Evolutionary conservation across 2,329 filamentous ascomycete genomes (phyloP).

Genomic region (Fusarium nurragi): DNA sequence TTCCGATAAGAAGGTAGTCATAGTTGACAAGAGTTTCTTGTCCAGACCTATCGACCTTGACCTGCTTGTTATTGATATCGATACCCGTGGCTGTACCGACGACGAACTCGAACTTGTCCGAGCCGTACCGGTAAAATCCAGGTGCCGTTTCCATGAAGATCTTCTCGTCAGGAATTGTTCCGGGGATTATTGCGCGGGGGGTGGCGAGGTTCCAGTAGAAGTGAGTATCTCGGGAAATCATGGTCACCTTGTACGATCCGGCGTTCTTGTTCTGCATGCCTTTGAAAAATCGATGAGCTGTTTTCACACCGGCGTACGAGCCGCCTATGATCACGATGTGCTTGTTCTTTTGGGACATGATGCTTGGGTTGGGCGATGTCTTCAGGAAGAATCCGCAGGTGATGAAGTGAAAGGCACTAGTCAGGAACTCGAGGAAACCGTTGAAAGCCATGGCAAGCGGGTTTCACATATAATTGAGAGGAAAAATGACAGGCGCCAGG

Average conservation of each 20-base stretch:
- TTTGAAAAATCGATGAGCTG: not conserved
- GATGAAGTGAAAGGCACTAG: not conserved
- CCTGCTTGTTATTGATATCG: not conserved
- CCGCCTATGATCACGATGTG: constrained; percentile 1
- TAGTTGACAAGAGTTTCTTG: not conserved
- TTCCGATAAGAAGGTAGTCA: not conserved
- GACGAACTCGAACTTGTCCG: not conserved
- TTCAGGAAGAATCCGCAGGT: not conserved
- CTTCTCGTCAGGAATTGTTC: not conserved
- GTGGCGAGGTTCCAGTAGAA: not conserved
- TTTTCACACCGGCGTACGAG: not conserved
- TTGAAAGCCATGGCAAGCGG: not conserved
- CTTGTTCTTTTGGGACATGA: not conserved
- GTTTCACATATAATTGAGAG: rapidly evolving
- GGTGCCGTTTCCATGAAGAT: not conserved
- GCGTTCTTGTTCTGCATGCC: not conserved
- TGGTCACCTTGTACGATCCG: not conserved
- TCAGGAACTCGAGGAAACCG: not conserved
- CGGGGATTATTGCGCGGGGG: not conserved
- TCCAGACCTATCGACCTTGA: not conserved
- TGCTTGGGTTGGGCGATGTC: not conserved
- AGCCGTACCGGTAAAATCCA: not conserved
- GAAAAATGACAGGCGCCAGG: rapidly evolving
- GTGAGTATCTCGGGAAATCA: not conserved
- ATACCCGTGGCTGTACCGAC: not conserved